These are phyloP conservation scores for Thecaphora frezii DNA, from an alignment of 1,284 basidiomycete species.

Conservation along the genomic window DNA sequence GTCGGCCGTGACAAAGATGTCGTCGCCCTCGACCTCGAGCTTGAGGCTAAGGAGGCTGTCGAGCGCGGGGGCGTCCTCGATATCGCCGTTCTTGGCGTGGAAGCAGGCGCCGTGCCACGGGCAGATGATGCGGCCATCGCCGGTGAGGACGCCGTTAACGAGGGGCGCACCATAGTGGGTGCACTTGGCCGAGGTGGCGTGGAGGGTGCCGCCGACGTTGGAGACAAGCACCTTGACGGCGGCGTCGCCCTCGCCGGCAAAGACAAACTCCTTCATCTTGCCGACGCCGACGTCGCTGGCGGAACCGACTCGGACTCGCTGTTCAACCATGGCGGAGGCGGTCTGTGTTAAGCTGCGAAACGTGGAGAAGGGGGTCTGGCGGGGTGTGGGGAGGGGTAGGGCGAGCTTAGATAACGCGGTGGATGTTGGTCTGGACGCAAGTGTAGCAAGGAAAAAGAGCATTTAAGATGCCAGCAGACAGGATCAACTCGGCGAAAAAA, in stretches of 20 bases:
- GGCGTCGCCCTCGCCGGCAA: conserved; percentile 72
- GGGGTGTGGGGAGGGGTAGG: background rate
- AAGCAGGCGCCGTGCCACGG: conserved; percentile 95
- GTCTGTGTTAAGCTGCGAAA: background rate
- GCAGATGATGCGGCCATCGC: conserved; percentile 75
- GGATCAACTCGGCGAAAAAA: too few relatives aligned
- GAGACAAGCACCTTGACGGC: conserved; percentile 66
- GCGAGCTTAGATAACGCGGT: background rate
- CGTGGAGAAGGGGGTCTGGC: too few relatives aligned
- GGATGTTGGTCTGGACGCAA: too few relatives aligned
- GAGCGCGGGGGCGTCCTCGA: conserved; percentile 86
- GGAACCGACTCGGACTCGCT: conserved; percentile 28
- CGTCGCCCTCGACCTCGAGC: conserved; percentile 68
- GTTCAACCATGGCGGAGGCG: conserved; percentile 20
- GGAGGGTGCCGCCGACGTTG: conserved; percentile 68
- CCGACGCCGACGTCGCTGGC: conserved; percentile 35
- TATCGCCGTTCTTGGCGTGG: conserved; percentile 66
- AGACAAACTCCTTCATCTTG: conserved; percentile 71
- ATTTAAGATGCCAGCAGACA: too few relatives aligned
- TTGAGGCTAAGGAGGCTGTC: conserved; percentile 81
- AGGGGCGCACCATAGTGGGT: conserved; percentile 83
- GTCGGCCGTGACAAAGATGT: conserved; percentile 79
- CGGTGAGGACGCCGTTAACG: conserved; percentile 78
- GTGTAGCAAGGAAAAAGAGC: too few relatives aligned
- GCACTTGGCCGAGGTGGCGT: conserved; percentile 81